phyloP scores from a whole-genome alignment of 1,284 basidiomycete species.

The Neonothopanus nambi region DNA sequence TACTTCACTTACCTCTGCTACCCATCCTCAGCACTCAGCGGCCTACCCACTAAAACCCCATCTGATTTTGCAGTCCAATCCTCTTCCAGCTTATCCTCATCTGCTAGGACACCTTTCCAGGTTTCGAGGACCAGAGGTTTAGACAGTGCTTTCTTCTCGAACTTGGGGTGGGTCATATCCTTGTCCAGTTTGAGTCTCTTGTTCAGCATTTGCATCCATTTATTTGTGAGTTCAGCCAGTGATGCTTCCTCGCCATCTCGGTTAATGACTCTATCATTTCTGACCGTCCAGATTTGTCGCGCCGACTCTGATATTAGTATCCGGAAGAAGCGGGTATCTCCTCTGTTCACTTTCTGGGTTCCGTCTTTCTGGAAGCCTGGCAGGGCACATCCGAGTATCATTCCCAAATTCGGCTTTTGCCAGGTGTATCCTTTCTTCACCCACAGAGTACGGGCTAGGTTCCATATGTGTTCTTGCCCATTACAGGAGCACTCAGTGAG shows the following conservation, averaged over 20 bases:
- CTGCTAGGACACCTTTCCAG: neutral
- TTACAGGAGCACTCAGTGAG: constrained; percentile 24
- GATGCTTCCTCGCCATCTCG: neutral
- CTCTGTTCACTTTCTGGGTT: neutral
- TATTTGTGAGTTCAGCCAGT: neutral
- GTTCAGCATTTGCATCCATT: constrained; percentile 2
- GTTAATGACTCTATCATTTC: constrained; percentile 20
- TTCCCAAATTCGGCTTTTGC: constrained; percentile 17
- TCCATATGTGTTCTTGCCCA: constrained; percentile 25
- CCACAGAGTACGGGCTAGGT: constrained; percentile 21
- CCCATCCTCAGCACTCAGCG: too few relatives aligned
- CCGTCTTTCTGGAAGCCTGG: neutral
- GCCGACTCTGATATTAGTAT: constrained; percentile 20
- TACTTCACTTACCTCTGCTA: neutral
- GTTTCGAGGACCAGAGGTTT: neutral
- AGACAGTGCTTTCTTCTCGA: neutral
- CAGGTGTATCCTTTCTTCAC: constrained; percentile 13
- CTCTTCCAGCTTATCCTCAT: neutral
- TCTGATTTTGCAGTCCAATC: constrained; percentile 2
- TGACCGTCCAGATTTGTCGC: constrained; percentile 21
- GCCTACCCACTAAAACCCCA: constrained; percentile 17
- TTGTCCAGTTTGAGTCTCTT: neutral
- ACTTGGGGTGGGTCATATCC: constrained; percentile 3
- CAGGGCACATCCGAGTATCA: constrained; percentile 10
- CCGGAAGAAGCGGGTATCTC: constrained; percentile 11